phyloP scores from a whole-genome alignment of 805 yeast genomes.

The Blastobotrys terrestris region DNA sequence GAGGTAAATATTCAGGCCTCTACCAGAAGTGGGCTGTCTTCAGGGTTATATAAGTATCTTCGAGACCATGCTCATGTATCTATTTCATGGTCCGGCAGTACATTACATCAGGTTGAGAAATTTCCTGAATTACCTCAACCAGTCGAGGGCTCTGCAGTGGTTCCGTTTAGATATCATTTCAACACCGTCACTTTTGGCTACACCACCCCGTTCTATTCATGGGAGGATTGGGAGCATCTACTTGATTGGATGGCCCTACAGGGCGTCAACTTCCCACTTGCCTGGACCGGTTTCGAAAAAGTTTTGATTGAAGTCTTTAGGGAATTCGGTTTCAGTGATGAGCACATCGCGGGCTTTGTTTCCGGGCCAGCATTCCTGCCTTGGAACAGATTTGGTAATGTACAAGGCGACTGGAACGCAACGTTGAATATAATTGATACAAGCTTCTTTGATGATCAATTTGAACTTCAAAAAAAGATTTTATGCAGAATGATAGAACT shows the following conservation, averaged over 20 bases:
- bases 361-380: conserved; percentile 13
- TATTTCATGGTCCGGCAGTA: conserved; percentile 10
- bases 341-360: conserved; percentile 8
- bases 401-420: conserved; percentile 15
- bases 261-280: conserved; percentile 12
- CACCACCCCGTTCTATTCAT: conserved; percentile 14
- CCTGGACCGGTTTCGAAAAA: conserved; percentile 16
- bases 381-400: conserved; percentile 17
- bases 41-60: conserved; percentile 11
- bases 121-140: conserved; percentile 8
- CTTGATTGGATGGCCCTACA: conserved; percentile 14
- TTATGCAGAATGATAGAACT: conserved; percentile 11
- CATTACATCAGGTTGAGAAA: conserved; percentile 3
- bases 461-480: conserved; percentile 9
- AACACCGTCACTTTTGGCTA: conserved; percentile 16
- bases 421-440: conserved; percentile 2
- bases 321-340: conserved; percentile 9
- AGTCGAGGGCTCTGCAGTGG: conserved; percentile 9
- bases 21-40: conserved; percentile 7
- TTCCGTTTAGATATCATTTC: conserved; percentile 13
- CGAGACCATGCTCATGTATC: conserved; percentile 11
- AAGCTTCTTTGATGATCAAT: conserved; percentile 3
- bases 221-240: conserved; percentile 14
- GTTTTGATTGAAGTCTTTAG: conserved; percentile 9
- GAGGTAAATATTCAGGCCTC: conserved; percentile 5